phyloP scores from a whole-genome alignment of 2,329 filamentous ascomycete species.

The Teratosphaeria destructans region DNA sequence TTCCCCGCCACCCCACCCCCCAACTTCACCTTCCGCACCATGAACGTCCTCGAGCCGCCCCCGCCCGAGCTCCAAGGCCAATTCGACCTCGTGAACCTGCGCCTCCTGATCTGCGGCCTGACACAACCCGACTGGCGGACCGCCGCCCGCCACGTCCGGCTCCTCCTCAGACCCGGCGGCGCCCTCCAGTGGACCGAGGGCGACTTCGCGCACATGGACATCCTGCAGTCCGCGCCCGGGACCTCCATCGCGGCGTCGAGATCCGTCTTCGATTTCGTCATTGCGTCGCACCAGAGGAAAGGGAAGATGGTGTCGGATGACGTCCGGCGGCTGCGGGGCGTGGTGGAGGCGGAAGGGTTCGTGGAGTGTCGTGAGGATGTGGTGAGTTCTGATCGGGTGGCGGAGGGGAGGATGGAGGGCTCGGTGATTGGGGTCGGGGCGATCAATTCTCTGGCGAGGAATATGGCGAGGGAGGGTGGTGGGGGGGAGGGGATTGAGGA shows the following conservation, averaged over 20 bases:
- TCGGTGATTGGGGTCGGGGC: slow-evolving; percentile 1
- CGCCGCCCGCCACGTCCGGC: slow-evolving; percentile 6
- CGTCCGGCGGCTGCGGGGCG: neutral
- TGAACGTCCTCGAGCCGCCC: slow-evolving; percentile 11
- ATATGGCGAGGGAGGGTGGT: neutral
- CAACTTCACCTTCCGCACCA: neutral
- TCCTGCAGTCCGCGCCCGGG: slow-evolving; percentile 1
- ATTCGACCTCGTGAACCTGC: slow-evolving; percentile 15
- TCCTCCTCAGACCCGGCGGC: slow-evolving; percentile 14
- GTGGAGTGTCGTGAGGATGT: slow-evolving; percentile 7
- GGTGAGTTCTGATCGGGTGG: slow-evolving; percentile 9
- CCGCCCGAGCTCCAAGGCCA: slow-evolving; percentile 2
- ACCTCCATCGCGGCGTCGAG: neutral
- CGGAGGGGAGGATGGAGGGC: slow-evolving; percentile 3
- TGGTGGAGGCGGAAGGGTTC: slow-evolving; percentile 5
- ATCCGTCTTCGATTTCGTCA: neutral
- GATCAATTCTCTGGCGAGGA: neutral
- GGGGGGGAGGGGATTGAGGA: neutral
- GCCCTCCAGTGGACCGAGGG: slow-evolving; percentile 15
- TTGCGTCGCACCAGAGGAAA: neutral
- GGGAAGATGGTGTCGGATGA: neutral
- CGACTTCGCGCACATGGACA: slow-evolving; percentile 4
- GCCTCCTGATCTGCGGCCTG: slow-evolving; percentile 11
- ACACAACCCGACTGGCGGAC: slow-evolving; percentile 7
- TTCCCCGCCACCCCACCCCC: slow-evolving; percentile 6